Conservation (phyloP, 371 early-diverging fungal genomes). For the Apophysomyces variabilis region DNA sequence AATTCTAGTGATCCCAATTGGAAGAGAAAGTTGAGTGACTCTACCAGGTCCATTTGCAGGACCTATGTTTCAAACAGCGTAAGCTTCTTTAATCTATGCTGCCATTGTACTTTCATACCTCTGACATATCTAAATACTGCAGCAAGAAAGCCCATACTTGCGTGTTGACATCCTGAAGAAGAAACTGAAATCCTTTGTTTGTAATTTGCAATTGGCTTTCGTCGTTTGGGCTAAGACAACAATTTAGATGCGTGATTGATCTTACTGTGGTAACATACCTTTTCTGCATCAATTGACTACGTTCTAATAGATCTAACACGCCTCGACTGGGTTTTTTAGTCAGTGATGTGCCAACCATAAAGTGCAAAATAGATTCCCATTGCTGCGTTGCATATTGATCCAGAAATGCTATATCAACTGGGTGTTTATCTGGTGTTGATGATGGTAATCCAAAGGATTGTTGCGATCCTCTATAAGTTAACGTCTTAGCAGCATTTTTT, state of each 20-base stretch:
- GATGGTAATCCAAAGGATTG: conserved; percentile 83
- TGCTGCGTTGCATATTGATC: conserved; percentile 82
- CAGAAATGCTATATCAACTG: conserved; percentile 70
- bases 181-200: conserved; percentile 95
- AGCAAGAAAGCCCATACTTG: conserved; percentile 96
- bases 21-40: conserved; percentile 90
- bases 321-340: conserved; percentile 72
- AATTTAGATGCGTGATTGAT: conserved; percentile 2
- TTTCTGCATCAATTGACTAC: conserved; percentile 80
- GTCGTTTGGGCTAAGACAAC: conserved; percentile 16
- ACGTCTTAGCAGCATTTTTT: not conserved
- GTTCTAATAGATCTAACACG: conserved; percentile 75
- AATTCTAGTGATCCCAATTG: conserved; percentile 89
- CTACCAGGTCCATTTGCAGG: conserved; percentile 88
- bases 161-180: conserved; percentile 90
- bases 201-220: conserved; percentile 71
- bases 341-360: conserved; percentile 90
- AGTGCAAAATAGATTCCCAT: conserved; percentile 95
- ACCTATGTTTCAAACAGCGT: conserved; percentile 35
- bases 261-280: conserved; percentile 29
- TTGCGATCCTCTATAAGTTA: conserved; percentile 65
- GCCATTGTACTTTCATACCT: conserved; percentile 40
- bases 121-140: conserved; percentile 90
- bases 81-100: not conserved
- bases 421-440: conserved; percentile 68